Evolutionary conservation across 1,284 basidiomycete genomes (phyloP).

Genomic region (Naganishia cerealis): DNA sequence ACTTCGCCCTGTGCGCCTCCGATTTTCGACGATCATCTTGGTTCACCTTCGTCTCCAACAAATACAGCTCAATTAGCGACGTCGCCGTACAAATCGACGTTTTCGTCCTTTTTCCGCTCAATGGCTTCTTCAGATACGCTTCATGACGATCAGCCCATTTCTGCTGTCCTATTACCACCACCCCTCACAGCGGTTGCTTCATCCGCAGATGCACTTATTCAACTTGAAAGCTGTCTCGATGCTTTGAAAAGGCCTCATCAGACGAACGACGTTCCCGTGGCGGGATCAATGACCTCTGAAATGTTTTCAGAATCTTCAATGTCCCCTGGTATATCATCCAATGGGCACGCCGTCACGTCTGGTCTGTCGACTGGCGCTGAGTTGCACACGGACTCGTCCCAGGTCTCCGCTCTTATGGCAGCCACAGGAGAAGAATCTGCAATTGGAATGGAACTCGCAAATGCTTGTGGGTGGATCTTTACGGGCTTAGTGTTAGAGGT

Average conservation of each 20-base stretch:
- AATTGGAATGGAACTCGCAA: constrained; percentile 9
- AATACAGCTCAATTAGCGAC: not conserved
- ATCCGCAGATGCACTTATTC: constrained; percentile 20
- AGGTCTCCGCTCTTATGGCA: not conserved
- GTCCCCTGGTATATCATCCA: not conserved
- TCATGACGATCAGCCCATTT: not conserved
- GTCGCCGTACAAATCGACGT: constrained; percentile 15
- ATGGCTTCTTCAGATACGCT: constrained; percentile 7
- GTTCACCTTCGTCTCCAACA: constrained; percentile 1
- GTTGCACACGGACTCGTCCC: not conserved
- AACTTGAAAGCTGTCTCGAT: constrained; percentile 18
- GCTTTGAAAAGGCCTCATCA: constrained; percentile 9
- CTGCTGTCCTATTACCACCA: not conserved
- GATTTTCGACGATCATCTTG: not conserved
- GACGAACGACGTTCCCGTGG: not conserved
- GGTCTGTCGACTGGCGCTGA: not conserved
- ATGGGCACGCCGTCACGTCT: not conserved
- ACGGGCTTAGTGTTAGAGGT: constrained; percentile 25
- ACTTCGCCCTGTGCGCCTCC: not conserved
- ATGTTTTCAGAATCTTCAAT: not conserved
- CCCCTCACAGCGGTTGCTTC: not conserved
- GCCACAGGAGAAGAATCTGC: not conserved
- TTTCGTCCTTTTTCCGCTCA: constrained; percentile 22
- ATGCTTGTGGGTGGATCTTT: constrained; percentile 23
- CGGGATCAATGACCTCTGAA: not conserved